Evolutionary conservation across 805 yeast genomes (phyloP), one percentile per base, ranked within the genome.

Genomic region (Cyberlindnera americana): DNA sequence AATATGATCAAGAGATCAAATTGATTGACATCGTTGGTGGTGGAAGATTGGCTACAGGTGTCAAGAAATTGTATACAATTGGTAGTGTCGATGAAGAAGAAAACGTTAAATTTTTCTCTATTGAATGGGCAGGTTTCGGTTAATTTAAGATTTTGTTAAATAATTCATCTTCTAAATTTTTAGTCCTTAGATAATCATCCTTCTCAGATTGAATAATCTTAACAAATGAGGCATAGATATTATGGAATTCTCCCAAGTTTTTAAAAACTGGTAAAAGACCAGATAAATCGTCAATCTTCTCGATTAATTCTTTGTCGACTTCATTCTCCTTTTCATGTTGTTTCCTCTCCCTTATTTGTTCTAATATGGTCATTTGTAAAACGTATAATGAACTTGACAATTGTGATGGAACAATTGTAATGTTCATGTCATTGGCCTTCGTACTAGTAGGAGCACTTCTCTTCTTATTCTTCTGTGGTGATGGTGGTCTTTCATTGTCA

Each of bases 81-180:
- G 68, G 73, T 13, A 78, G 73, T 19, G 62, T 58, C 27, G 40
- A 43, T n/a, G 45, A 48, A 14, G 37, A 45, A 2, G 43, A 48
- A 8, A 49, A 50, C 3, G 63, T 65, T 13, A 65, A 62, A 33
- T 73, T 74, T 14, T 91, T 77, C 55, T 83, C 95, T 6, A 67
- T 91, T 2, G 96, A 91, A 62, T 91, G 99, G 99, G 89, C 98
- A 1, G 97, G 96, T 0, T 91, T 91, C 65, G 97, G 96, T 41
- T 88, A 60, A 7, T 32, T 37, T 25, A 52, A 32, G 2, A 55
- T 38, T n/a, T 48, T 33, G 11, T 44, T 41, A 17, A 44, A 52
- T 12, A 53, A 19, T 4, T 50, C 54, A 41, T 54, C 57, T 24
- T 51, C 51, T 3, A 56, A 36, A 25, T 49, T 54, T 39, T 65